phyloP scores from a whole-genome alignment of 2,329 filamentous ascomycete genomes.

The Colletotrichum kahawae region DNA sequence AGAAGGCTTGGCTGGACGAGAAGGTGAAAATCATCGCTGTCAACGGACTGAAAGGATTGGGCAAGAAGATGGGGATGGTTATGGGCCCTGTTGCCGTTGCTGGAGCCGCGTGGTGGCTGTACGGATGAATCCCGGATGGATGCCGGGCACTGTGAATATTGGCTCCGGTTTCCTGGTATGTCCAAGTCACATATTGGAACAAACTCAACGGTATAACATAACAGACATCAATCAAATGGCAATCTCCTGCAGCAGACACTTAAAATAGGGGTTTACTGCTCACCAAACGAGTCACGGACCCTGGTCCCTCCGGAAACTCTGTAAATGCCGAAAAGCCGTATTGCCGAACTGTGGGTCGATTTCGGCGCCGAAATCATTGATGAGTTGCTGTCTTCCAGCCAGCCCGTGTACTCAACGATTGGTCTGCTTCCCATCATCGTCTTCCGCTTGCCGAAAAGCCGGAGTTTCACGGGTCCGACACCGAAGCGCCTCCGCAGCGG shows the following conservation, averaged over 20 bases:
- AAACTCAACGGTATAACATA: background rate
- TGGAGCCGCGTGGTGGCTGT: background rate
- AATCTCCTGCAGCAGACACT: background rate
- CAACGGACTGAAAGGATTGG: background rate
- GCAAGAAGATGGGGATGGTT: background rate
- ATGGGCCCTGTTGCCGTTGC: background rate
- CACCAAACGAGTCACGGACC: background rate
- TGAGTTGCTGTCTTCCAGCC: background rate
- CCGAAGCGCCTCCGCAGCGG: background rate
- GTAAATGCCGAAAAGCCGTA: background rate
- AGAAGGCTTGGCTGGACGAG: background rate
- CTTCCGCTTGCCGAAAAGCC: background rate
- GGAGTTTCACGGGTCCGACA: background rate
- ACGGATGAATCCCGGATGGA: background rate
- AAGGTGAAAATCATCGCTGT: background rate
- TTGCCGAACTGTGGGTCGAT: background rate
- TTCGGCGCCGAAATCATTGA: background rate
- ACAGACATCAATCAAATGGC: background rate
- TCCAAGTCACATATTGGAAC: background rate
- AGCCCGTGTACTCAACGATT: background rate
- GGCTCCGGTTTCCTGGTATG: background rate
- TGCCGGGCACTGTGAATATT: background rate
- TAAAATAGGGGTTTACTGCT: background rate
- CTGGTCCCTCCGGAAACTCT: background rate
- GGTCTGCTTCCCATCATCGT: background rate